These are phyloP conservation scores for Plasmopara muralis DNA, from an alignment of 352 stramenopile species.

Conservation along the genomic window DNA sequence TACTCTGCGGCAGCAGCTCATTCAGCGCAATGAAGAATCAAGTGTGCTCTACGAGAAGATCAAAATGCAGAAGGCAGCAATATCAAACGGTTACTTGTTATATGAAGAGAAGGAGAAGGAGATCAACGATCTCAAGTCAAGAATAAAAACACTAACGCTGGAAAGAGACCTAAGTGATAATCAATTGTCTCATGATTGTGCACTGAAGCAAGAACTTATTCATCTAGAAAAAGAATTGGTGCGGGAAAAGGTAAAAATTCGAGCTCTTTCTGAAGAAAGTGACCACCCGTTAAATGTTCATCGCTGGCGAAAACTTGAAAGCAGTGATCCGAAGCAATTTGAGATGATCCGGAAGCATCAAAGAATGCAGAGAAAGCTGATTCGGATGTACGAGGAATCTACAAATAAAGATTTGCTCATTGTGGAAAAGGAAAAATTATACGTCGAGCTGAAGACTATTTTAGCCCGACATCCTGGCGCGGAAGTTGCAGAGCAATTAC, in stretches of 20 bases:
- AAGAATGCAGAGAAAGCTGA: conserved; percentile 73
- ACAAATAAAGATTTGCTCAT: conserved; percentile 67
- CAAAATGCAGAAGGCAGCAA: conserved; percentile 84
- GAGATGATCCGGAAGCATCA: conserved; percentile 89
- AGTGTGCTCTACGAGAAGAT: conserved; percentile 88
- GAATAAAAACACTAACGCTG: conserved; percentile 49
- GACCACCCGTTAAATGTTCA: conserved; percentile 90
- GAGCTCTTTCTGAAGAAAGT: conserved; percentile 83
- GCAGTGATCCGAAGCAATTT: conserved; percentile 81
- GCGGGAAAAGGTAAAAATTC: conserved; percentile 83
- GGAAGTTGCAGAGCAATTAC: conserved; percentile 84
- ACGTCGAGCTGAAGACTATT: conserved; percentile 88
- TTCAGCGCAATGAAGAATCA: conserved; percentile 83
- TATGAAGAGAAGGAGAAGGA: conserved; percentile 69
- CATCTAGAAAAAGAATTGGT: conserved; percentile 69
- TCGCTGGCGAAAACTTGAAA: conserved; percentile 87
- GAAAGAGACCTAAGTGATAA: conserved; percentile 62
- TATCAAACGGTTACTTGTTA: conserved; percentile 70
- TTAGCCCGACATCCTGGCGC: conserved; percentile 79
- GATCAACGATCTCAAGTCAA: conserved; percentile 39
- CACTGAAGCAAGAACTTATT: conserved; percentile 54
- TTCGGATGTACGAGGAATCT: conserved; percentile 73
- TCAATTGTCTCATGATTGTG: conserved; percentile 50
- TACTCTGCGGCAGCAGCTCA: conserved; percentile 82
- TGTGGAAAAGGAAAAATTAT: conserved; percentile 88